Conservation (phyloP, 2,329 filamentous ascomycete species). For the Colletotrichum eremochloae region DNA sequence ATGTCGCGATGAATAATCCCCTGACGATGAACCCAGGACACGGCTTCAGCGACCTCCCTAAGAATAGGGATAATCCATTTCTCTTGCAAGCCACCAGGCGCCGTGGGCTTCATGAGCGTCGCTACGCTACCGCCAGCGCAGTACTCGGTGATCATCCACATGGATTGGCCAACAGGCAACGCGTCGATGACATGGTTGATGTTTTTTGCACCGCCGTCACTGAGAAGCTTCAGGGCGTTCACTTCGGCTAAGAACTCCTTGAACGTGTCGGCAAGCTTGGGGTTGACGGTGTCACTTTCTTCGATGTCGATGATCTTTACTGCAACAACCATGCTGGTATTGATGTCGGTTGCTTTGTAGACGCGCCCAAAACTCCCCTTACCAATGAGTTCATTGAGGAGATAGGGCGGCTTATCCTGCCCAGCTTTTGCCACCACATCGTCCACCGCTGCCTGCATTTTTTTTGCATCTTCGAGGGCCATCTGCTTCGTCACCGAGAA, state of each 20-base stretch:
- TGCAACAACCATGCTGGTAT: conserved; percentile 71
- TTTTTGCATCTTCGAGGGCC: conserved; percentile 76
- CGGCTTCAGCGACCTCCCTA: conserved; percentile 74
- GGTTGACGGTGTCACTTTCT: conserved; percentile 77
- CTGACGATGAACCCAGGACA: conserved; percentile 76
- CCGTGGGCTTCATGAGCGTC: conserved; percentile 77
- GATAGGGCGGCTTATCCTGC: conserved; percentile 73
- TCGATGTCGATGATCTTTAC: conserved; percentile 90
- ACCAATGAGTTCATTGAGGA: conserved; percentile 79
- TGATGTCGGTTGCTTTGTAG: conserved; percentile 71
- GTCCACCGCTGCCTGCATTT: conserved; percentile 75
- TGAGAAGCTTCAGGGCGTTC: conserved; percentile 77
- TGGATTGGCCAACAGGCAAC: conserved; percentile 80
- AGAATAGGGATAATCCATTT: conserved; percentile 78
- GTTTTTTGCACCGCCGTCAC: conserved; percentile 80
- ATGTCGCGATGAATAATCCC: conserved; percentile 80
- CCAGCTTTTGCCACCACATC: conserved; percentile 72
- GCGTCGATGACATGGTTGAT: conserved; percentile 87
- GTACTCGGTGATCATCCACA: conserved; percentile 92
- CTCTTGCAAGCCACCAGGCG: conserved; percentile 75
- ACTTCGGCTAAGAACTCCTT: conserved; percentile 79
- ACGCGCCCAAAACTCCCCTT: conserved; percentile 82
- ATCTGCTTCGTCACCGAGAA: conserved; percentile 66
- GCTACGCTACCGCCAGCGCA: conserved; percentile 87
- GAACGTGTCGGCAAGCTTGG: conserved; percentile 75